phyloP scores from a whole-genome alignment of 305 asterid species.

The Fraxinus dipetala region DNA sequence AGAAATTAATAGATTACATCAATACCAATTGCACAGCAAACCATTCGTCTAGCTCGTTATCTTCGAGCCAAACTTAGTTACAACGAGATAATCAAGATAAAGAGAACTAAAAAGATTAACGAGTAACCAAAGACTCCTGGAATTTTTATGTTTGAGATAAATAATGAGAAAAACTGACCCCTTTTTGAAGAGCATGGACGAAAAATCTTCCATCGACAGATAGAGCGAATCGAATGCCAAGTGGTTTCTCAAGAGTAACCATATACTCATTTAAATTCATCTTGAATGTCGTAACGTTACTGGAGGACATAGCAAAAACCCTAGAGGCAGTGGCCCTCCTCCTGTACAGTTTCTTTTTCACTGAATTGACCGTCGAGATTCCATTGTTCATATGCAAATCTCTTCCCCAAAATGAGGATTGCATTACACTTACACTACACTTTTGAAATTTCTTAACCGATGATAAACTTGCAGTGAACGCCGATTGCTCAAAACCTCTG shows the following conservation, averaged over 20 bases:
- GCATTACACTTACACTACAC: slow-evolving; percentile 11
- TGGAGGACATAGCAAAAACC: slow-evolving; percentile 43
- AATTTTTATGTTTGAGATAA: not conserved
- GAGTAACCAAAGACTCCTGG: not conserved
- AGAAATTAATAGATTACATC: slow-evolving; percentile 10
- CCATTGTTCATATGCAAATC: slow-evolving; percentile 32
- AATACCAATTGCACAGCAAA: not conserved
- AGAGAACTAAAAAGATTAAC: not conserved
- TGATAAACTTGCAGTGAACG: slow-evolving; percentile 20
- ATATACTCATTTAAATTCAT: slow-evolving; percentile 84
- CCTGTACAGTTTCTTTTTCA: slow-evolving; percentile 21
- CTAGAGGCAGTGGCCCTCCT: slow-evolving; percentile 20
- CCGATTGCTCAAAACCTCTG: slow-evolving; percentile 40
- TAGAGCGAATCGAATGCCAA: slow-evolving; percentile 89
- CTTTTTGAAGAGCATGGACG: slow-evolving; percentile 87
- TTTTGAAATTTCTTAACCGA: slow-evolving; percentile 18
- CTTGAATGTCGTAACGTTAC: slow-evolving; percentile 35
- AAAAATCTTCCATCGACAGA: slow-evolving; percentile 77
- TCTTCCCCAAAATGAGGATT: slow-evolving; percentile 48
- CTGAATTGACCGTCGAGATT: slow-evolving; percentile 8
- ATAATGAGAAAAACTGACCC: slow-evolving; percentile 43
- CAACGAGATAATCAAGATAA: not conserved
- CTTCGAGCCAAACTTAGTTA: not conserved
- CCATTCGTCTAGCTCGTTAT: not conserved
- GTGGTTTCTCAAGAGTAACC: slow-evolving; percentile 84